Percentiles rank a stretch among this genome's conserved stretches.
These are phyloP conservation scores for Trichoderma endophyticum DNA, from an alignment of 2,329 filamentous ascomycete species.

Conservation along the genomic window DNA sequence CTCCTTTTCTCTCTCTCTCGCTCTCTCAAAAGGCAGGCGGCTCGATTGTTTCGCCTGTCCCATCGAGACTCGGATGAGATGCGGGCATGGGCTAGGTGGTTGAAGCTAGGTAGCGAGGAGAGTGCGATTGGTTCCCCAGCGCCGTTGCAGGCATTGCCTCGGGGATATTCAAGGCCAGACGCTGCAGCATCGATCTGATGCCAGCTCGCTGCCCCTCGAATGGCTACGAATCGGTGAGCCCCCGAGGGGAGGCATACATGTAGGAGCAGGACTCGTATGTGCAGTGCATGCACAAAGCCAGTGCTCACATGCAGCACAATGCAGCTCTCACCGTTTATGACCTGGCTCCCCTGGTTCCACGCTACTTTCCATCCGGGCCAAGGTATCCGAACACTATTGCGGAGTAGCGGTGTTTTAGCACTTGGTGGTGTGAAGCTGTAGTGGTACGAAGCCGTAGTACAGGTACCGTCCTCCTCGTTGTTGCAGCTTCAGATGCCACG, in stretches of 20 bases:
- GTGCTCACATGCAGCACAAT: slow-evolving; percentile 4
- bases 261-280: not conserved
- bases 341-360: not conserved
- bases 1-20: not conserved
- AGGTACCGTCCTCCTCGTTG: not conserved
- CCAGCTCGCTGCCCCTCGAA: not conserved
- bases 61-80: not conserved
- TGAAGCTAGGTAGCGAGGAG: not conserved
- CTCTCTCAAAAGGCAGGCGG: not conserved
- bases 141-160: slow-evolving; percentile 5
- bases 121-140: not conserved
- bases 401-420: slow-evolving; percentile 3
- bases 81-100: not conserved
- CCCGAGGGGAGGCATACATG: not conserved
- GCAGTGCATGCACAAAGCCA: slow-evolving; percentile 8
- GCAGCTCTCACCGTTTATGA: slow-evolving; percentile 9
- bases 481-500: not conserved
- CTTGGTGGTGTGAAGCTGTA: not conserved
- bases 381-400: not conserved
- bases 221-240: not conserved
- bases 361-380: slow-evolving; percentile 16
- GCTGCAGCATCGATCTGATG: slow-evolving; percentile 6
- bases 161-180: slow-evolving; percentile 7
- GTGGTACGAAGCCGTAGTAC: not conserved
- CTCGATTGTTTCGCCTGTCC: slow-evolving; percentile 8